Evolutionary conservation across 345 rosid species (phyloP), one percentile per base, ranked within the genome.

Genomic region (Melastoma malabathricum): DNA sequence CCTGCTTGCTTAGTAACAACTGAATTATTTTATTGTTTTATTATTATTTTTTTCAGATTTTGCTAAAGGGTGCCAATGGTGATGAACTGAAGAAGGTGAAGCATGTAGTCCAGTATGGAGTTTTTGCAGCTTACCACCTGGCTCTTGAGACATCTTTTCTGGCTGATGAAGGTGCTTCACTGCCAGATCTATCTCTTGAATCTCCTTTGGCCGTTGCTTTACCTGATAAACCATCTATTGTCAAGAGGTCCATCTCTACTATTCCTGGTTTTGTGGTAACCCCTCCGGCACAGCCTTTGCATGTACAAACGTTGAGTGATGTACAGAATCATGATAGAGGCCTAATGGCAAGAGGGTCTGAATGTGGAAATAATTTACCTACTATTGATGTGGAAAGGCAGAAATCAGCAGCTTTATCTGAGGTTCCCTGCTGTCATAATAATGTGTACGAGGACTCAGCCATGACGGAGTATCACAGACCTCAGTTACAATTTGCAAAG

Each of bases 81-180:
- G 94, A 81, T 25, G 95, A 88, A 64, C 58, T 93, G 76, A 93
- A 84, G 78, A 93, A 85, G 65, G 86, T 93, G 60, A 93, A 93
- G 77, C 95, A 85, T 62, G 95, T 93, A 56, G 89, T 88, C 60
- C 95, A 93, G 47, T 93, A 93, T 69, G 99, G 99, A 59, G 71
- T 93, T 65, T 93, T 93, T 66, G 99, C 99, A 54, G 99, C 99
- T 47, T 88, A 93, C 74, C 99, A 93, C 66, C 63, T 93, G 75
- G 99, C 94, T 47, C 48, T 83, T 44, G 95, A 88, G 76, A 93
- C 94, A 44, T 93, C 95, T 29, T 93, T 93, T 64, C 92, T 93
- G 61, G 99, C 97, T 39, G 99, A 93, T 59, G 99, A 93, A 75
- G 87, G 99, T 48, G 99, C 97, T 23, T 69, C 88, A 54, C 72